phyloP scores from a whole-genome alignment of 1,284 basidiomycete species.

The Meripilus lineatus region DNA sequence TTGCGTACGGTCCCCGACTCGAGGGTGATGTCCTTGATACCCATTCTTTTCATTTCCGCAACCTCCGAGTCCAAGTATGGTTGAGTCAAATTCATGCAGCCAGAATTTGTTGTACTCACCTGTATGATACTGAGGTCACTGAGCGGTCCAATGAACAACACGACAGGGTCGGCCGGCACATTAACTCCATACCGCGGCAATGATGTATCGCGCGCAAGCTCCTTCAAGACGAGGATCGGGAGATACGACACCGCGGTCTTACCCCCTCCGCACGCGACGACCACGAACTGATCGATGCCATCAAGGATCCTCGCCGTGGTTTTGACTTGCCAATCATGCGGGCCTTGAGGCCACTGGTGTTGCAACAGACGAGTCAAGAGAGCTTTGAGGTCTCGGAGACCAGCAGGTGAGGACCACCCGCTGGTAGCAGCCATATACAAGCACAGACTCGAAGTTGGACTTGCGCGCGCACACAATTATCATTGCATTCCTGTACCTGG shows the following conservation, averaged over 20 bases:
- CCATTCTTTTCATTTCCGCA: conserved; percentile 6
- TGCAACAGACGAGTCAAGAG: too few species aligned
- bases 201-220: neutral
- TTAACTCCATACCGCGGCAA: conserved; percentile 2
- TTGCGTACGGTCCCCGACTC: neutral
- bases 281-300: conserved; percentile 6
- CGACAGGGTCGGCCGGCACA: neutral
- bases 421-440: too few species aligned
- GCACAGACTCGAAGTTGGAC: too few species aligned
- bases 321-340: conserved; percentile 10
- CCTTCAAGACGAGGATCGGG: conserved; percentile 3
- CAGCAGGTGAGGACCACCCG: too few species aligned
- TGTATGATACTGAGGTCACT: neutral
- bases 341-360: conserved; percentile 9
- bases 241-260: conserved; percentile 11
- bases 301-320: conserved; percentile 8
- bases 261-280: conserved; percentile 11
- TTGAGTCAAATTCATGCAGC: conserved; percentile 4
- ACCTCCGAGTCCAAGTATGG: too few species aligned
- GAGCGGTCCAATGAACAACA: neutral
- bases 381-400: too few species aligned
- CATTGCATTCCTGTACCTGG: too few species aligned
- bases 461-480: too few species aligned
- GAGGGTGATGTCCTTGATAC: conserved; percentile 4
- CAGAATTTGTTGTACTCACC: conserved; percentile 1